Conservation (phyloP, 2,329 filamentous ascomycete genomes). For the Apiospora rasikravindrae region DNA sequence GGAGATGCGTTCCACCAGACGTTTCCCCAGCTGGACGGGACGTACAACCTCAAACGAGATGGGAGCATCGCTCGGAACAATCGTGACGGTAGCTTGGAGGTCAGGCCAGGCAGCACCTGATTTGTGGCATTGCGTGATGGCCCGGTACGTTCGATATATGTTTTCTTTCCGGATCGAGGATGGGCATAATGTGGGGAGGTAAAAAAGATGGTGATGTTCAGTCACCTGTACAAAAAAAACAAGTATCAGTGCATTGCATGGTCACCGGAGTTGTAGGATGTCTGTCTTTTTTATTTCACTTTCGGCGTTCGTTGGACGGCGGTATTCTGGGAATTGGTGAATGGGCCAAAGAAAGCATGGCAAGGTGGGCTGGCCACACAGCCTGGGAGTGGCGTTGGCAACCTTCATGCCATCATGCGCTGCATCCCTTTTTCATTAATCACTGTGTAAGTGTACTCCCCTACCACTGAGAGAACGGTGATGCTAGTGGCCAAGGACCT, state of each 20-base stretch:
- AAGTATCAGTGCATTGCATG: not conserved
- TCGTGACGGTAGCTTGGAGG: slow-evolving; percentile 1
- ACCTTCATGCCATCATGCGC: not conserved
- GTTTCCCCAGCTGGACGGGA: slow-evolving; percentile 63
- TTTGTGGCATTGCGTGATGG: not conserved
- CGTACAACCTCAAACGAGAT: slow-evolving; percentile 43
- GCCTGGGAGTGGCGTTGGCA: not conserved
- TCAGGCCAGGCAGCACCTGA: not conserved
- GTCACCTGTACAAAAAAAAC: not conserved
- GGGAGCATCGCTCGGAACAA: slow-evolving; percentile 1
- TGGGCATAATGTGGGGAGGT: not conserved
- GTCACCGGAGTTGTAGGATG: not conserved
- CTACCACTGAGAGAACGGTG: too few species aligned
- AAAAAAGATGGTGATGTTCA: not conserved
- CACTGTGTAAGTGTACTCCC: not conserved
- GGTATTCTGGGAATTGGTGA: not conserved
- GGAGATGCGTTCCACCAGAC: slow-evolving; percentile 70
- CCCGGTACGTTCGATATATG: not conserved
- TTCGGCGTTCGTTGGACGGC: not conserved
- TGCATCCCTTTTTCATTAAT: not conserved
- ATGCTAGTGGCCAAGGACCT: not conserved
- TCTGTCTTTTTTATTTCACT: not conserved
- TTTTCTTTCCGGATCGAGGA: not conserved
- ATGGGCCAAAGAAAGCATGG: not conserved
- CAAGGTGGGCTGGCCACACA: not conserved